Conservation (phyloP, 1,284 basidiomycete species). For the Fistulinella cinereoalba region DNA sequence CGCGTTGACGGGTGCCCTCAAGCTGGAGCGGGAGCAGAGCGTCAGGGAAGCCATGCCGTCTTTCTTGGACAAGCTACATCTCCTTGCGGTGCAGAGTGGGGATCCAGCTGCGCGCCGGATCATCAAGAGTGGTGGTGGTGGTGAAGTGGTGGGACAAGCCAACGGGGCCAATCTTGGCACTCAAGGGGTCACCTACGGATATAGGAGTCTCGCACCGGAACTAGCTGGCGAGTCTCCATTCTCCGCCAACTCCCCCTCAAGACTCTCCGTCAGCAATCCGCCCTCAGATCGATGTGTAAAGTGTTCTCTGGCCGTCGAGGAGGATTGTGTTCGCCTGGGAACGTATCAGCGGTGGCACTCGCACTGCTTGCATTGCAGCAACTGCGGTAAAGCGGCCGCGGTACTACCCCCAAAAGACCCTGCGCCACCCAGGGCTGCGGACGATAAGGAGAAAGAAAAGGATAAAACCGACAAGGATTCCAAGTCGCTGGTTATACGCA, state of each 20-base stretch:
- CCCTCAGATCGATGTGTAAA: conserved; percentile 89
- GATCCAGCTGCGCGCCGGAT: conserved; percentile 74
- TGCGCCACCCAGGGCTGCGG: conserved; percentile 37
- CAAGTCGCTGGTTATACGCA: conserved; percentile 61
- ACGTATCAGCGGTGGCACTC: conserved; percentile 97
- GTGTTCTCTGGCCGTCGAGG: conserved; percentile 91
- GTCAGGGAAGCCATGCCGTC: conserved; percentile 82
- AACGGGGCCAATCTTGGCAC: conserved; percentile 64
- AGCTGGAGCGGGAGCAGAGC: conserved; percentile 87
- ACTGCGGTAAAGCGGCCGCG: conserved; percentile 78
- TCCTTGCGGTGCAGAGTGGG: conserved; percentile 84
- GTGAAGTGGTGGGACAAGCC: conserved; percentile 50
- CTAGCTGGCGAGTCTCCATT: conserved; percentile 87
- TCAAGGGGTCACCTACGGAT: conserved; percentile 81
- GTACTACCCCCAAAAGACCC: conserved; percentile 55
- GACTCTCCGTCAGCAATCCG: conserved; percentile 57
- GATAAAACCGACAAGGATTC: conserved; percentile 44
- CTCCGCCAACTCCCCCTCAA: conserved; percentile 40
- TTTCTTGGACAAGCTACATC: conserved; percentile 90
- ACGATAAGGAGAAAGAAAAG: conserved; percentile 42
- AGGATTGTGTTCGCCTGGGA: conserved; percentile 92
- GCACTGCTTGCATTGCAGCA: conserved; percentile 80
- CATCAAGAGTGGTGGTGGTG: conserved; percentile 65
- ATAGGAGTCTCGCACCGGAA: conserved; percentile 85
- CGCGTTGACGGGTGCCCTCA: conserved; percentile 92